Evolutionary conservation across 768 basidiomycete species (phyloP).

Genomic region (Rhizopogon salebrosus): DNA sequence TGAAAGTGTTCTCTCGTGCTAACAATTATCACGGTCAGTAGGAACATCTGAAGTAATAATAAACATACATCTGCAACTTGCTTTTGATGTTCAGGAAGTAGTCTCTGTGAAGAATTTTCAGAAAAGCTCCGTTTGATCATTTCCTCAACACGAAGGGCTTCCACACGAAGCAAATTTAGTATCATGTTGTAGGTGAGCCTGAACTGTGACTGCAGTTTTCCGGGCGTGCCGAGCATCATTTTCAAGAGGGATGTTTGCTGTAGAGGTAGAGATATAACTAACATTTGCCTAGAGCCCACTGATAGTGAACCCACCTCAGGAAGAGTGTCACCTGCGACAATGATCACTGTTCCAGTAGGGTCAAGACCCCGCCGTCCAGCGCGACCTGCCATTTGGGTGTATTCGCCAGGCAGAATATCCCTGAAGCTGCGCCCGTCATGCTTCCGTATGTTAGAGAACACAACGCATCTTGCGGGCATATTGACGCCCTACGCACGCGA

Average conservation of each 20-base stretch:
- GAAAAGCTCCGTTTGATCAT: slow-evolving; percentile 99
- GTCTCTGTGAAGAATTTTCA: slow-evolving; percentile 90
- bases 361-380: slow-evolving; percentile 96
- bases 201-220: slow-evolving; percentile 93
- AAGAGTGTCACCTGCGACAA: slow-evolving; percentile 75
- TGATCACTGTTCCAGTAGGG: slow-evolving; percentile 91
- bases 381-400: slow-evolving; percentile 99
- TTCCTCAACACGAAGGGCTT: slow-evolving; percentile 93
- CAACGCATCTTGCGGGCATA: slow-evolving; percentile 97
- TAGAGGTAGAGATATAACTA: background rate
- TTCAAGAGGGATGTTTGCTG: slow-evolving; percentile 71
- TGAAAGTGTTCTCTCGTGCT: slow-evolving; percentile 72
- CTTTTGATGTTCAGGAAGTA: slow-evolving; percentile 91
- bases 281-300: background rate
- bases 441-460: slow-evolving; percentile 91
- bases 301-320: slow-evolving; percentile 63
- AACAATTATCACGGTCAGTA: slow-evolving; percentile 5
- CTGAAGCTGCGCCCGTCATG: slow-evolving; percentile 93
- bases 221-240: slow-evolving; percentile 94
- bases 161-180: slow-evolving; percentile 90
- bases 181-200: slow-evolving; percentile 99
- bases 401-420: slow-evolving; percentile 86
- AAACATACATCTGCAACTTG: slow-evolving; percentile 70
- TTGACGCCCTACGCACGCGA: slow-evolving; percentile 76
- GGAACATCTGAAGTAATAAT: slow-evolving; percentile 1